Evolutionary conservation across 345 rosid genomes (phyloP).

Genomic region (Anacardium occidentale): DNA sequence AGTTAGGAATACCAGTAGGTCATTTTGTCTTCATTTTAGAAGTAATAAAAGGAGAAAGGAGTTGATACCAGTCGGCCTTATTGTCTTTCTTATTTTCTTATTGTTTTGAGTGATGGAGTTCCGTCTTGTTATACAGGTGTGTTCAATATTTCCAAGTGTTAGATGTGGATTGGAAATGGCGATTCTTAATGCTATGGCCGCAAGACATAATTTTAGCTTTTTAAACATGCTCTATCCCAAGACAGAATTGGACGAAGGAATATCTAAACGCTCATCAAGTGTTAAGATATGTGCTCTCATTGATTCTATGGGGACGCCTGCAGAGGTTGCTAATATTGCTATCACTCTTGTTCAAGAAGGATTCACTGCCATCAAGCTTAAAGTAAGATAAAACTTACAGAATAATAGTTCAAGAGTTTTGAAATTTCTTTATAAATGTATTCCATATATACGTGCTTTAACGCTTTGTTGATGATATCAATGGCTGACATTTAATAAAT

Average conservation of each 20-base stretch:
- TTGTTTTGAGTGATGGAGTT: neutral
- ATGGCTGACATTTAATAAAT: neutral
- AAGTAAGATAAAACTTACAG: conserved; percentile 46
- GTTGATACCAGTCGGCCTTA: neutral
- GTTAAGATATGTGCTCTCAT: conserved; percentile 81
- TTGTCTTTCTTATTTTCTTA: neutral
- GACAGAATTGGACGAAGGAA: conserved; percentile 37
- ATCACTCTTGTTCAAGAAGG: conserved; percentile 71
- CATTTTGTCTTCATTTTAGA: conserved; percentile 21
- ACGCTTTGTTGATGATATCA: neutral
- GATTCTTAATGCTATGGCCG: conserved; percentile 68
- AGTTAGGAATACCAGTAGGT: conserved; percentile 72
- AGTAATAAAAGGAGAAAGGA: neutral
- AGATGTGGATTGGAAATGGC: conserved; percentile 98
- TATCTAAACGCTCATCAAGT: conserved; percentile 35
- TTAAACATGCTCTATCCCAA: conserved; percentile 42
- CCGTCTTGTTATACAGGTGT: conserved; percentile 45
- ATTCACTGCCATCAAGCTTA: conserved; percentile 77
- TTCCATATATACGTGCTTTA: neutral
- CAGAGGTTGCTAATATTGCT: conserved; percentile 70
- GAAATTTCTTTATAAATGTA: neutral
- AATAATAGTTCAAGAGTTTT: conserved; percentile 13
- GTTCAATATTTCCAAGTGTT: conserved; percentile 82
- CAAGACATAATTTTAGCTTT: conserved; percentile 54
- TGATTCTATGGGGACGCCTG: conserved; percentile 73